A percentile compares a stretch with the other conserved stretches of the same genome.
These are phyloP conservation scores for Euptelea pleiosperma DNA, from an alignment of 164 flowering plant genomes.

Conservation along the genomic window DNA sequence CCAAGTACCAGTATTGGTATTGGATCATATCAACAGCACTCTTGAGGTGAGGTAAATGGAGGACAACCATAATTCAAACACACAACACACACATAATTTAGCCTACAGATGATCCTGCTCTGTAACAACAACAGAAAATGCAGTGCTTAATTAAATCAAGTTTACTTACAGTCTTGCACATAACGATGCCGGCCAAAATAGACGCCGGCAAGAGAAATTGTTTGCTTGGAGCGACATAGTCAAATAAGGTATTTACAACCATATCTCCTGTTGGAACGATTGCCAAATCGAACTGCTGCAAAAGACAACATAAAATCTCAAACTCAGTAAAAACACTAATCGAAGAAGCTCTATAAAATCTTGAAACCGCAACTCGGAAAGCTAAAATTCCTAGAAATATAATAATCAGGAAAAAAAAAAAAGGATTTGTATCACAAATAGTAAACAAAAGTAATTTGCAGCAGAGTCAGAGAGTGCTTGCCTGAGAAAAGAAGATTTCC, in stretches of 20 bases:
- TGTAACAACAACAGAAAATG: not conserved
- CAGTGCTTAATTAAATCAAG: not conserved
- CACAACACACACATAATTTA: not conserved
- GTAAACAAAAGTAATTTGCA: too few species aligned
- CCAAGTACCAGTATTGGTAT: too few species aligned
- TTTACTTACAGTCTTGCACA: constrained; percentile 30
- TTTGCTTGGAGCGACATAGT: not conserved
- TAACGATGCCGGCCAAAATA: constrained; percentile 18
- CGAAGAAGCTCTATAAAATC: too few species aligned
- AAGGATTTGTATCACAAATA: too few species aligned
- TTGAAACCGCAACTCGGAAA: too few species aligned
- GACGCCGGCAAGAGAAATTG: constrained; percentile 9
- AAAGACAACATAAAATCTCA: not conserved
- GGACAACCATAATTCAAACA: not conserved
- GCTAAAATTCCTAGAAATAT: too few species aligned
- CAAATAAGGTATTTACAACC: not conserved
- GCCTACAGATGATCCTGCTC: not conserved
- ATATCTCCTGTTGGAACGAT: constrained; percentile 1
- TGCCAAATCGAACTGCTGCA: not conserved
- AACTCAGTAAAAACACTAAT: too few species aligned
- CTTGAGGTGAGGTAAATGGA: not conserved
- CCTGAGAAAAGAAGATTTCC: too few species aligned
- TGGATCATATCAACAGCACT: too few species aligned
- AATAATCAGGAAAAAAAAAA: too few species aligned
- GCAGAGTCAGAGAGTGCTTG: too few species aligned